These are phyloP conservation scores for Calocybe cyanea DNA, from an alignment of 768 basidiomycete genomes.

Conservation along the genomic window DNA sequence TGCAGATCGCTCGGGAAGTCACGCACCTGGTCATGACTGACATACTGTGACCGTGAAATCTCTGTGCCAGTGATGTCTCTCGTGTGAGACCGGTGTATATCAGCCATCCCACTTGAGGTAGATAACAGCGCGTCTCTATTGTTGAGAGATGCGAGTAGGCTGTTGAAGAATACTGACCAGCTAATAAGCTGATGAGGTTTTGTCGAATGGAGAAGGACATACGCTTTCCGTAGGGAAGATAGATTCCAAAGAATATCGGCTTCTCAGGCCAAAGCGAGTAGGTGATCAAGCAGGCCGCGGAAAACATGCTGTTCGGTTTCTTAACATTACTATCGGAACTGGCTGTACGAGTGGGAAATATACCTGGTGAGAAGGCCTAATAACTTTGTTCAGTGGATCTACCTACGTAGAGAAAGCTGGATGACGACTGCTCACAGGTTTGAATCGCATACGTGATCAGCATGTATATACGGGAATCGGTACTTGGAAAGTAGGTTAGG, in stretches of 20 bases:
- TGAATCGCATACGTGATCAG: slow-evolving; percentile 48
- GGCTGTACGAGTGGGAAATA: neutral
- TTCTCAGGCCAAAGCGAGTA: slow-evolving; percentile 40
- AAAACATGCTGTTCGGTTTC: slow-evolving; percentile 21
- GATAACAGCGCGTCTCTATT: neutral
- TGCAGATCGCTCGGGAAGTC: too few species aligned
- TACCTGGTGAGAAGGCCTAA: slow-evolving; percentile 31
- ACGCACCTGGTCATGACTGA: too few species aligned
- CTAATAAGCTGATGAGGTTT: too few species aligned
- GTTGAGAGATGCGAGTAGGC: slow-evolving; percentile 7
- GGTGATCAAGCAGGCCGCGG: slow-evolving; percentile 26
- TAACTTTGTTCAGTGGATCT: neutral
- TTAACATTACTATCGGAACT: neutral
- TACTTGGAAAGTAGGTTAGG: slow-evolving; percentile 24
- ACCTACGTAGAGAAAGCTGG: too few species aligned
- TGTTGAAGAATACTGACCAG: slow-evolving; percentile 15
- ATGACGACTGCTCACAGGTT: slow-evolving; percentile 31
- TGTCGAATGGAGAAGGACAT: too few species aligned
- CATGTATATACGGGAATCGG: slow-evolving; percentile 38
- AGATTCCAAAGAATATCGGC: slow-evolving; percentile 41
- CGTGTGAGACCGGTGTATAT: too few species aligned
- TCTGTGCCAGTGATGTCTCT: too few species aligned
- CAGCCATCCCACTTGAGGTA: too few species aligned
- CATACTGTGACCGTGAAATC: too few species aligned
- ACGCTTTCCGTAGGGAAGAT: slow-evolving; percentile 44